A percentile compares a stretch with the other conserved stretches of the same genome.
phyloP scores from a whole-genome alignment of 2,329 filamentous ascomycete genomes.

The Cercospora brassicicola region DNA sequence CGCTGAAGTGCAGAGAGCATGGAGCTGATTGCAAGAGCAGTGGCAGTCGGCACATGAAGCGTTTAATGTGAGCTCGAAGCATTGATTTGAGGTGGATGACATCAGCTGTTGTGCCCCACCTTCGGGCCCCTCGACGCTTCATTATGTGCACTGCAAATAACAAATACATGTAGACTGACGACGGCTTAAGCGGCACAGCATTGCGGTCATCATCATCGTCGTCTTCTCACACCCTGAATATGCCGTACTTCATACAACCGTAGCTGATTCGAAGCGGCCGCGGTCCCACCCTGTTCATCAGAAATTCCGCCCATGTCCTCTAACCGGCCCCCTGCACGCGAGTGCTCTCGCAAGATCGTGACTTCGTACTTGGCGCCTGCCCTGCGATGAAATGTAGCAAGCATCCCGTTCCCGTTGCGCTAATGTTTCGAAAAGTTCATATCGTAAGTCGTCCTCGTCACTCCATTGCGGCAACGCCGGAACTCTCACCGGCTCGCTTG shows the following conservation, averaged over 20 bases:
- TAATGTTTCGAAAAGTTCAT: background rate
- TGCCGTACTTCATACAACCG: background rate
- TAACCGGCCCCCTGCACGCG: background rate
- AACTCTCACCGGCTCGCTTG: conserved; percentile 36
- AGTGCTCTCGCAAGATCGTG: background rate
- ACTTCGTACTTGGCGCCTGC: conserved; percentile 1
- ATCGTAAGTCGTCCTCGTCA: background rate
- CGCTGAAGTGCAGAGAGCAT: conserved; percentile 19
- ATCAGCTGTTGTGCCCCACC: conserved; percentile 3
- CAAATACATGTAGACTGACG: background rate
- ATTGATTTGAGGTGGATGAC: background rate
- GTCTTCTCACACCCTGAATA: background rate
- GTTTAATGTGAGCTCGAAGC: background rate
- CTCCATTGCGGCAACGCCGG: conserved; percentile 24
- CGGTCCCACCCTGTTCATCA: background rate
- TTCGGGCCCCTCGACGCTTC: background rate
- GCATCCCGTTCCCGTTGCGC: background rate
- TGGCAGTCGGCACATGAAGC: background rate
- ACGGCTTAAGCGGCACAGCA: conserved; percentile 2
- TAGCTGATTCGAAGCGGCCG: background rate
- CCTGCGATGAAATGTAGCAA: background rate
- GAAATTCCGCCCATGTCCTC: background rate
- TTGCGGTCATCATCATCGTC: background rate
- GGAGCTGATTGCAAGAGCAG: background rate
- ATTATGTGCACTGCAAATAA: background rate